A percentile compares a stretch with the other conserved stretches of the same genome.
These are phyloP conservation scores for Beauveria sp. DNA, from an alignment of 2,329 filamentous ascomycete genomes.

Conservation along the genomic window DNA sequence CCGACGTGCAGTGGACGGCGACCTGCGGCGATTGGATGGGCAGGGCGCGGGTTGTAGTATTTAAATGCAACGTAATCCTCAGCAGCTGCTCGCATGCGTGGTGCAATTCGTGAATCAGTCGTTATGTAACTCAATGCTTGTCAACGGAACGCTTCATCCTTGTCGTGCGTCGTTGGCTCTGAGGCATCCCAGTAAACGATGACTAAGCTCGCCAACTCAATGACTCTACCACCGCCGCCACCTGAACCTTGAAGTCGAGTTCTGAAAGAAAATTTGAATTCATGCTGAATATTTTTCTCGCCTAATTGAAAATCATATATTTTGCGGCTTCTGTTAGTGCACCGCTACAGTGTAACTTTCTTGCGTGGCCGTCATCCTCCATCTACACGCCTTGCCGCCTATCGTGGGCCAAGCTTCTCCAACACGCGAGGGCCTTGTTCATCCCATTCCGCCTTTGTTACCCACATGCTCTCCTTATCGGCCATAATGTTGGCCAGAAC, in stretches of 20 bases:
- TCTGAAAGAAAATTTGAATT: neutral
- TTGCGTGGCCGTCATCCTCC: neutral
- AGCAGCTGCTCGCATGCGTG: neutral
- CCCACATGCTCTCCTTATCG: constrained; percentile 99
- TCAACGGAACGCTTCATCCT: neutral
- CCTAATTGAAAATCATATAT: neutral
- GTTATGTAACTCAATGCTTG: neutral
- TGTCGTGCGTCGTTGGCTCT: neutral
- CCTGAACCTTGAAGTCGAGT: neutral
- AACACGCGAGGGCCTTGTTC: constrained; percentile 80
- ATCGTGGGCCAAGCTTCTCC: constrained; percentile 90
- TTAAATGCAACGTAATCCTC: neutral
- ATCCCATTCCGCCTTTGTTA: constrained; percentile 93
- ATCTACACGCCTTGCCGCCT: constrained; percentile 19
- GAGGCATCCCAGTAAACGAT: neutral
- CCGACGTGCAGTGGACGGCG: neutral
- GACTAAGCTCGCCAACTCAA: neutral
- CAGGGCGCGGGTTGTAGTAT: neutral
- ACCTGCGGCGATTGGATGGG: neutral
- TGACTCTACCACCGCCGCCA: neutral
- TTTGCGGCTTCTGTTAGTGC: neutral
- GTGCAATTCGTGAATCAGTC: neutral
- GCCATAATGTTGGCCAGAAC: constrained; percentile 98
- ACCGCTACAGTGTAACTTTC: neutral
- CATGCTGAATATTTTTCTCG: constrained; percentile 8